Percentiles rank a stretch among this genome's conserved stretches.
These are phyloP conservation scores for Phylloporus arenicola DNA, from an alignment of 768 basidiomycete genomes.

Conservation along the genomic window DNA sequence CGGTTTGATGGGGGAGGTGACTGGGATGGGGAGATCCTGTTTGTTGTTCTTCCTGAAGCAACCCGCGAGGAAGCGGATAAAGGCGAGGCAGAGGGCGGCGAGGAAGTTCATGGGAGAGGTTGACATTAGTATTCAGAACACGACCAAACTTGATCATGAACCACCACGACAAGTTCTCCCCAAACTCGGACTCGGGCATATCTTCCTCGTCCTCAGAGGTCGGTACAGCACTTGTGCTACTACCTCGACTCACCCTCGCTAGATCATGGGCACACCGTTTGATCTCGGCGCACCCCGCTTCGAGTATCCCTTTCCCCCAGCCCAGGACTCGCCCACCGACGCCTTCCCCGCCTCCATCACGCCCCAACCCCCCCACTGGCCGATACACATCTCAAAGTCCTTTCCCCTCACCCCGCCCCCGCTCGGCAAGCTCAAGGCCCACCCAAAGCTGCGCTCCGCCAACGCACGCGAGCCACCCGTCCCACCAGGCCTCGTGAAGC, in stretches of 20 bases:
- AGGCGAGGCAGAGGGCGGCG: conserved; percentile 14
- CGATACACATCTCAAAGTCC: conserved; percentile 26
- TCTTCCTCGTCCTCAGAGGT: conserved; percentile 32
- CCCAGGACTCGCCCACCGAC: conserved; percentile 28
- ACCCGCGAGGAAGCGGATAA: conserved; percentile 1
- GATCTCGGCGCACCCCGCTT: conserved; percentile 31
- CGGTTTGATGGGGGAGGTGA: background rate
- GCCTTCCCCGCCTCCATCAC: conserved; percentile 17
- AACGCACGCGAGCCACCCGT: conserved; percentile 28
- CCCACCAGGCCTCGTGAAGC: conserved; percentile 28
- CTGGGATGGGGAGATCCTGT: background rate
- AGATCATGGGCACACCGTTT: conserved; percentile 33
- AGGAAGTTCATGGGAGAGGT: conserved; percentile 4
- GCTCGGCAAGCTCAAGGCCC: conserved; percentile 22
- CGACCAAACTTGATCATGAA: background rate
- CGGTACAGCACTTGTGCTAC: too few species aligned
- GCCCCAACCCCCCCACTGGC: conserved; percentile 22
- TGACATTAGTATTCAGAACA: conserved; percentile 1
- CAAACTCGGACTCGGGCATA: conserved; percentile 27
- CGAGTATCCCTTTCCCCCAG: conserved; percentile 29
- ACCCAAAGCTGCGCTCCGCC: conserved; percentile 27
- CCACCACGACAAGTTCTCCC: background rate
- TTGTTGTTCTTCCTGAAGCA: background rate
- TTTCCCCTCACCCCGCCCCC: conserved; percentile 29
- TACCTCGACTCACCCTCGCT: too few species aligned